Evolutionary conservation across 768 basidiomycete species (phyloP).

Genomic region (Agrocybe chaxingu): DNA sequence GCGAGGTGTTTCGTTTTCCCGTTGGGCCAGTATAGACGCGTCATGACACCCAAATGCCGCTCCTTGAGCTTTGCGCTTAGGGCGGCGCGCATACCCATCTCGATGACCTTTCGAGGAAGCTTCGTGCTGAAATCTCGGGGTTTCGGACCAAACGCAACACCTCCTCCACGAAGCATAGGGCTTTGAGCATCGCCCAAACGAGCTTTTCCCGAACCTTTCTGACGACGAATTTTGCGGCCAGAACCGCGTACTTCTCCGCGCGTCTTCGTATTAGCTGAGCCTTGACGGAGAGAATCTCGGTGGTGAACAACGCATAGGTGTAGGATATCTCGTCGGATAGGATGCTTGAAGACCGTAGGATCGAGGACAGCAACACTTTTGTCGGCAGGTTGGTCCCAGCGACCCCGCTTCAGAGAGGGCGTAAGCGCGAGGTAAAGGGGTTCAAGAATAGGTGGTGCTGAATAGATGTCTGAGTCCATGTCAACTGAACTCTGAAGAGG

Average conservation of each 20-base stretch:
- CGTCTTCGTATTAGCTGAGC: conserved; percentile 88
- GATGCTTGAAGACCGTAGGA: conserved; percentile 83
- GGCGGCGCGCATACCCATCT: conserved; percentile 91
- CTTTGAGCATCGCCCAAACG: conserved; percentile 87
- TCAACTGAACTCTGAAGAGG: background rate
- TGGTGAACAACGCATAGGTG: conserved; percentile 90
- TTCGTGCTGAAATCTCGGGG: conserved; percentile 91
- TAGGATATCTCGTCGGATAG: conserved; percentile 87
- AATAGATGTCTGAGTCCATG: background rate
- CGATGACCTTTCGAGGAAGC: conserved; percentile 87
- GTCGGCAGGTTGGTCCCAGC: conserved; percentile 36
- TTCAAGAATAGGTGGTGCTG: conserved; percentile 19
- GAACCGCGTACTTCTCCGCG: conserved; percentile 89
- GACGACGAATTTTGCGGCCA: conserved; percentile 82
- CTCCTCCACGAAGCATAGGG: conserved; percentile 89
- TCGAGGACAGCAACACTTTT: conserved; percentile 61
- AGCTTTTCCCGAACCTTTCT: conserved; percentile 90
- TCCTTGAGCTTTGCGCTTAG: conserved; percentile 81
- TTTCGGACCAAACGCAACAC: conserved; percentile 87
- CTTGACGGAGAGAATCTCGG: conserved; percentile 86
- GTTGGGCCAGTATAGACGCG: conserved; percentile 66
- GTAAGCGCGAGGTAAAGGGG: conserved; percentile 66
- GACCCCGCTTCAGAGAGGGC: conserved; percentile 45
- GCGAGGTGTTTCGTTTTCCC: conserved; percentile 69
- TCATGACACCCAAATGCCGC: conserved; percentile 71